These are phyloP conservation scores for Starmerella ratchasimensis DNA, from an alignment of 805 yeast species.

Conservation along the genomic window DNA sequence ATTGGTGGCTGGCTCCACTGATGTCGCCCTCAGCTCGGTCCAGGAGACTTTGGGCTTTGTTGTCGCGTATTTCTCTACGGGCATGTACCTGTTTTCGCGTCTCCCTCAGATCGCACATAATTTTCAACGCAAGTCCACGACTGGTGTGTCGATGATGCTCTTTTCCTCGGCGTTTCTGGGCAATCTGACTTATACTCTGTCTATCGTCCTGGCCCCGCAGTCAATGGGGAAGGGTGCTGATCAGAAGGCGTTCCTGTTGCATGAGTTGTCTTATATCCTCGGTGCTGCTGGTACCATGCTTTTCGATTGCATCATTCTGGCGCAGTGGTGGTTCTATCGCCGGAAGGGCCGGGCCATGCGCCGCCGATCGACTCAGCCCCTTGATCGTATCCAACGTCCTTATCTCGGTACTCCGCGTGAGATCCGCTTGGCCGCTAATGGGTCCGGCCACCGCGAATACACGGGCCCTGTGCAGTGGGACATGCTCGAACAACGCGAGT, in stretches of 20 bases:
- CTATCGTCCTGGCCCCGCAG: conserved; percentile 44
- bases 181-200: conserved; percentile 59
- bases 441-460: too few relatives aligned
- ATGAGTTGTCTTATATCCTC: conserved; percentile 66
- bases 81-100: conserved; percentile 61
- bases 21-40: too few relatives aligned
- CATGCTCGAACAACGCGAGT: too few relatives aligned
- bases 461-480: too few relatives aligned
- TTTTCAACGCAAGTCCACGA: conserved; percentile 63
- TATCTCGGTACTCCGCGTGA: conserved; percentile 12
- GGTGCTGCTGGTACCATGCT: conserved; percentile 78
- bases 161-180: conserved; percentile 70
- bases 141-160: conserved; percentile 68
- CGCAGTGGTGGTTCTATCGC: conserved; percentile 21
- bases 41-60: conserved; percentile 29
- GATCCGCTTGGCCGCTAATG: too few relatives aligned
- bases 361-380: conserved; percentile 9
- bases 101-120: conserved; percentile 76
- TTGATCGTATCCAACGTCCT: conserved; percentile 14
- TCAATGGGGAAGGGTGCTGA: conserved; percentile 34
- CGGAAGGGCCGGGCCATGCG: conserved; percentile 1
- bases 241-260: conserved; percentile 37
- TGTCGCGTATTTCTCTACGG: conserved; percentile 70
- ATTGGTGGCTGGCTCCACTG: too few relatives aligned
- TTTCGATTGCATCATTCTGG: conserved; percentile 46